These are phyloP conservation scores for Bipolaris oryzae DNA, from an alignment of 2,329 filamentous ascomycete species.

Conservation along the genomic window DNA sequence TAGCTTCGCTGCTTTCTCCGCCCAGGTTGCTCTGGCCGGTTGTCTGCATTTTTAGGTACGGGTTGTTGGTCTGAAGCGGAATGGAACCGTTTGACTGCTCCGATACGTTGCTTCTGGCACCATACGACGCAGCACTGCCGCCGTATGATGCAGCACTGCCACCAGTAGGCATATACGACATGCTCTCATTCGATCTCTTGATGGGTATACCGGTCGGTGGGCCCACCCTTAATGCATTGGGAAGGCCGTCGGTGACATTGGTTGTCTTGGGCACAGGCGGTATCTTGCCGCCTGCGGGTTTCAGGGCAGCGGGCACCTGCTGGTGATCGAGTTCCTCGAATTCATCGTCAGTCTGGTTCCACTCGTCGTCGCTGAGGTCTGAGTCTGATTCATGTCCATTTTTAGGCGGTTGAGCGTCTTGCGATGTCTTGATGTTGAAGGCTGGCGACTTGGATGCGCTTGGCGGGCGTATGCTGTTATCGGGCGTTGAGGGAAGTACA, in stretches of 20 bases:
- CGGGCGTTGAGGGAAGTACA: slow-evolving; percentile 27
- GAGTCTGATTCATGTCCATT: slow-evolving; percentile 32
- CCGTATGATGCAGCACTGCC: slow-evolving; percentile 38
- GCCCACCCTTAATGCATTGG: slow-evolving; percentile 40
- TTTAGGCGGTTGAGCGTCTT: slow-evolving; percentile 33
- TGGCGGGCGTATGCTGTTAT: slow-evolving; percentile 38
- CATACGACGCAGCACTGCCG: slow-evolving; percentile 36
- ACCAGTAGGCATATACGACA: slow-evolving; percentile 39
- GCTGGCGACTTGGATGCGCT: slow-evolving; percentile 47
- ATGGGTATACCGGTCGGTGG: slow-evolving; percentile 41
- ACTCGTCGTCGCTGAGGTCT: slow-evolving; percentile 41
- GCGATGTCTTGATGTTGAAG: slow-evolving; percentile 47
- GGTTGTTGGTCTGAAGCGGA: slow-evolving; percentile 52
- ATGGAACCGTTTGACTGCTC: slow-evolving; percentile 34
- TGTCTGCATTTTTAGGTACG: slow-evolving; percentile 50
- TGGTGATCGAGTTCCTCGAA: slow-evolving; percentile 41
- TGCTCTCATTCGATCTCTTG: slow-evolving; percentile 37
- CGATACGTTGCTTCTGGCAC: slow-evolving; percentile 40
- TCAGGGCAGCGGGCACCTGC: slow-evolving; percentile 45
- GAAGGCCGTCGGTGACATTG: slow-evolving; percentile 26
- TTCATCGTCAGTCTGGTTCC: slow-evolving; percentile 45
- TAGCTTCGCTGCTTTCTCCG: slow-evolving; percentile 45
- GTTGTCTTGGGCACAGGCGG: slow-evolving; percentile 19
- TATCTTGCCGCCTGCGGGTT: slow-evolving; percentile 42
- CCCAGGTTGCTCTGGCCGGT: slow-evolving; percentile 46